Evolutionary conservation across 768 basidiomycete genomes (phyloP).

Genomic region (Rhizopogon vesiculosus): DNA sequence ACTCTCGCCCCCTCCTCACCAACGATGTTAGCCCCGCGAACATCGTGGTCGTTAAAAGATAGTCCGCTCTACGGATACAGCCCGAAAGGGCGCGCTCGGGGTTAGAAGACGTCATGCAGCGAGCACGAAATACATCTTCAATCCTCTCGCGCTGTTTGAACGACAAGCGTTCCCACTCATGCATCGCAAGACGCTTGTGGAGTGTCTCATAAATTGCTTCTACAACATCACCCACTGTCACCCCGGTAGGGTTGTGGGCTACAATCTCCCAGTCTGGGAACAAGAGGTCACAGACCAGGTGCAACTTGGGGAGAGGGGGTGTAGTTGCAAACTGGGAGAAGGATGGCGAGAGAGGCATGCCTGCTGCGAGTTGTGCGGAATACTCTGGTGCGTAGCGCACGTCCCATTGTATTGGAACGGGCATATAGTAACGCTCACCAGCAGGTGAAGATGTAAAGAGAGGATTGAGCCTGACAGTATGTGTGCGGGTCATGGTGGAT

Average conservation of each 20-base stretch:
- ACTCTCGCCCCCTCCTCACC: conserved; percentile 30
- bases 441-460: conserved; percentile 12
- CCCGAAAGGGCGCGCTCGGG: conserved; percentile 29
- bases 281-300: conserved; percentile 43
- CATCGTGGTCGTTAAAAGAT: conserved; percentile 39
- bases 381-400: conserved; percentile 36
- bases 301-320: conserved; percentile 35
- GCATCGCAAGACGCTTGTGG: conserved; percentile 30
- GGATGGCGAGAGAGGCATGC: conserved; percentile 10
- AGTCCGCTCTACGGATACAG: conserved; percentile 48
- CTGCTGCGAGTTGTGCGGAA: conserved; percentile 10
- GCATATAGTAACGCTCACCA: conserved; percentile 7
- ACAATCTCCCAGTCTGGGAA: conserved; percentile 38
- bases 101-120: conserved; percentile 37
- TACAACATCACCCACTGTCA: conserved; percentile 51
- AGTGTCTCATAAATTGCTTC: conserved; percentile 39
- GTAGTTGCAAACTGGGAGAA: conserved; percentile 38
- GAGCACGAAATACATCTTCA: conserved; percentile 36
- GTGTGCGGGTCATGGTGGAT: conserved; percentile 10
- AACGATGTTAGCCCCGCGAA: conserved; percentile 50
- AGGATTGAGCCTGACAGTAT: conserved; percentile 10
- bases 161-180: conserved; percentile 40
- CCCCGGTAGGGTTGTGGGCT: conserved; percentile 36
- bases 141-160: conserved; percentile 39
- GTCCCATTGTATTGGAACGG: conserved; percentile 44